Percentiles rank a stretch among this genome's conserved stretches.
Evolutionary conservation across 129 eudicot genomes (phyloP).

Genomic region (Erigeron canadensis): DNA sequence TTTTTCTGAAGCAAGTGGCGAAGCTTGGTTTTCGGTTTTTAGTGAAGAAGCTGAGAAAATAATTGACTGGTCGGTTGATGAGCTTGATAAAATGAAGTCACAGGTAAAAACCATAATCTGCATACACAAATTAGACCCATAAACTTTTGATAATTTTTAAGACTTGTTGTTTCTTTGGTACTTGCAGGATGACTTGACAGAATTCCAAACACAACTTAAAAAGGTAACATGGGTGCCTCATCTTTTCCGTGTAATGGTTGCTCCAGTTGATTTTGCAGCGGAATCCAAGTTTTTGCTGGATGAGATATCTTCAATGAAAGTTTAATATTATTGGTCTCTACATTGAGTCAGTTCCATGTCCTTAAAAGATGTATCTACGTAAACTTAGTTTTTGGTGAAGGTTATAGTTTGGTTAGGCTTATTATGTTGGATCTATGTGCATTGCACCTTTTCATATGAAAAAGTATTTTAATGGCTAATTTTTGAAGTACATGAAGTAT

Average conservation of each 20-base stretch:
- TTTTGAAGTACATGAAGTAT: too few relatives aligned
- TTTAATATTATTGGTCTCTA: not conserved
- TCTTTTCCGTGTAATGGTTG: slow-evolving; percentile 70
- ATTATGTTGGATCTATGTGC: too few relatives aligned
- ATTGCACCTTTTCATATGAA: too few relatives aligned
- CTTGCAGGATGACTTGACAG: slow-evolving; percentile 53
- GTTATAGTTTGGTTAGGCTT: slow-evolving; percentile 11
- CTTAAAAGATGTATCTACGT: slow-evolving; percentile 12
- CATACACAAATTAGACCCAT: not conserved
- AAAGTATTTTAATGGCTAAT: too few relatives aligned
- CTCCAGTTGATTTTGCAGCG: slow-evolving; percentile 76
- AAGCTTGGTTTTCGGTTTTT: too few relatives aligned
- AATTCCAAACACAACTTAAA: slow-evolving; percentile 61
- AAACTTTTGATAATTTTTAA: not conserved
- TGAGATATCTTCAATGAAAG: slow-evolving; percentile 64
- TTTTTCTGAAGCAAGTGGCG: too few relatives aligned
- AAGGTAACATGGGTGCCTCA: slow-evolving; percentile 79
- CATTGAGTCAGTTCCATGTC: not conserved
- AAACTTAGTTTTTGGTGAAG: not conserved
- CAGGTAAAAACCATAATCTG: not conserved
- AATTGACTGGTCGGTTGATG: too few relatives aligned
- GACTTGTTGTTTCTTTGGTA: not conserved
- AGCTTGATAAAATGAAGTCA: too few relatives aligned
- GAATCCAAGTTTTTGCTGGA: too few relatives aligned
- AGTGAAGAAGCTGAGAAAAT: too few relatives aligned